Percentiles rank a stretch among this genome's conserved stretches.
These are phyloP conservation scores for Plasmodium gaboni DNA, from an alignment of 169 alveolate species.

Conservation along the genomic window DNA sequence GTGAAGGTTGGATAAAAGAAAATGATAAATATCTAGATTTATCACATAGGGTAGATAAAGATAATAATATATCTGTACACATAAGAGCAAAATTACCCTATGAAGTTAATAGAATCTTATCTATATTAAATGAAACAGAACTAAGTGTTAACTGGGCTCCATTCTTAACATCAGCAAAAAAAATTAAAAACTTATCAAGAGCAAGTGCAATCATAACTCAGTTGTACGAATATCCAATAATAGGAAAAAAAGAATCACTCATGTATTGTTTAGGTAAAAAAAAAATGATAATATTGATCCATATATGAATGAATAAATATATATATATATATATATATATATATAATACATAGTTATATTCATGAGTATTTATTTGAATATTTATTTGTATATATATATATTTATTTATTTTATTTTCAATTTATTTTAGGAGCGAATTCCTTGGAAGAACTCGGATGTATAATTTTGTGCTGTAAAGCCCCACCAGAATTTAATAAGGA, in stretches of 20 bases:
- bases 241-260: constrained; percentile 80
- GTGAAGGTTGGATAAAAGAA: constrained; percentile 76
- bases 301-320: neutral
- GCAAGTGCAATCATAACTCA: constrained; percentile 80
- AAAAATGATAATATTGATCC: neutral
- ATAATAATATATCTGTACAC: constrained; percentile 76
- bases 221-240: constrained; percentile 81
- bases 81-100: constrained; percentile 82
- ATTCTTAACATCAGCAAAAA: constrained; percentile 77
- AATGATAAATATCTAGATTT: constrained; percentile 78
- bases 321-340: neutral
- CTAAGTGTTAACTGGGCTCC: constrained; percentile 84
- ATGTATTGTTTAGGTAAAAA: constrained; percentile 77
- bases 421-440: constrained; percentile 76
- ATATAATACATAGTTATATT: neutral
- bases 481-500: constrained; percentile 80
- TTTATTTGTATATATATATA: neutral
- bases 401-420: neutral
- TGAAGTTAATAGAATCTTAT: constrained; percentile 71
- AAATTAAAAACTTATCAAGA: constrained; percentile 60
- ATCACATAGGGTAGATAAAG: constrained; percentile 81
- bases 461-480: constrained; percentile 78
- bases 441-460: constrained; percentile 83
- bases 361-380: neutral
- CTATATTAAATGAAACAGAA: constrained; percentile 81